phyloP scores from a whole-genome alignment of 2,329 filamentous ascomycete genomes.

The Ceratocystiopsis brevicomis region DNA sequence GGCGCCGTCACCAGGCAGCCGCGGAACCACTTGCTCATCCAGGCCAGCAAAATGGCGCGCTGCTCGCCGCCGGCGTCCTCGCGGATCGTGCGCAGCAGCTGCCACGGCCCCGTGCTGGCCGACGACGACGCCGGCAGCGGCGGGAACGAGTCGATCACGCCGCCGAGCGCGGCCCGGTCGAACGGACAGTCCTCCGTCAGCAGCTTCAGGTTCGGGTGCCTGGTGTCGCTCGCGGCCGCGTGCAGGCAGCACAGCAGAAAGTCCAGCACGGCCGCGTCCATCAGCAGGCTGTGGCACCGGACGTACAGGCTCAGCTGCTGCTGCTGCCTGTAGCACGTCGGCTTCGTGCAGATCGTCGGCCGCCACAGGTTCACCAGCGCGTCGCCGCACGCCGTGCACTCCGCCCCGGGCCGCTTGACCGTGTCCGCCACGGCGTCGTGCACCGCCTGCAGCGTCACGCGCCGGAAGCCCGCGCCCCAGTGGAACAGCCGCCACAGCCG shows the following conservation, averaged over 20 bases:
- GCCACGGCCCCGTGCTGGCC: not conserved
- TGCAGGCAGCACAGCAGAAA: slow-evolving; percentile 10
- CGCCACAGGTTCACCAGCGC: slow-evolving; percentile 5
- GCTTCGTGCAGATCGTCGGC: slow-evolving; percentile 8
- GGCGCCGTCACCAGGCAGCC: slow-evolving; percentile 11
- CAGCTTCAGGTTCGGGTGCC: slow-evolving; percentile 4
- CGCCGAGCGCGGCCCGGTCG: slow-evolving; percentile 1
- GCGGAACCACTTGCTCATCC: slow-evolving; percentile 10
- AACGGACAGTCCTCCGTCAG: slow-evolving; percentile 7
- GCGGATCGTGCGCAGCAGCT: slow-evolving; percentile 8
- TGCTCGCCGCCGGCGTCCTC: slow-evolving; percentile 1
- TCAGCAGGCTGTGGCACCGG: slow-evolving; percentile 6
- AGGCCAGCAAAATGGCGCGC: slow-evolving; percentile 6
- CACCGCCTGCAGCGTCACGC: slow-evolving; percentile 1
- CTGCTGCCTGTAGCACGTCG: slow-evolving; percentile 5
- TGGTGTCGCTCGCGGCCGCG: slow-evolving; percentile 6
- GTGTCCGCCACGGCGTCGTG: slow-evolving; percentile 5
- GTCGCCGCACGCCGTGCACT: slow-evolving; percentile 9
- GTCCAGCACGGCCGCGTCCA: slow-evolving; percentile 10
- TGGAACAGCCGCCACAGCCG: slow-evolving; percentile 7
- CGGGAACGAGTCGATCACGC: slow-evolving; percentile 10
- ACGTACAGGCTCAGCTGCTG: slow-evolving; percentile 7
- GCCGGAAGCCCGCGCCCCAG: too few species aligned
- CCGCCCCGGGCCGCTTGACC: slow-evolving; percentile 5
- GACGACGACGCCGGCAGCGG: slow-evolving; percentile 2